phyloP scores from a whole-genome alignment of 495 filamentous ascomycete genomes.

The Aspergillus sclerotiicarbonarius region DNA sequence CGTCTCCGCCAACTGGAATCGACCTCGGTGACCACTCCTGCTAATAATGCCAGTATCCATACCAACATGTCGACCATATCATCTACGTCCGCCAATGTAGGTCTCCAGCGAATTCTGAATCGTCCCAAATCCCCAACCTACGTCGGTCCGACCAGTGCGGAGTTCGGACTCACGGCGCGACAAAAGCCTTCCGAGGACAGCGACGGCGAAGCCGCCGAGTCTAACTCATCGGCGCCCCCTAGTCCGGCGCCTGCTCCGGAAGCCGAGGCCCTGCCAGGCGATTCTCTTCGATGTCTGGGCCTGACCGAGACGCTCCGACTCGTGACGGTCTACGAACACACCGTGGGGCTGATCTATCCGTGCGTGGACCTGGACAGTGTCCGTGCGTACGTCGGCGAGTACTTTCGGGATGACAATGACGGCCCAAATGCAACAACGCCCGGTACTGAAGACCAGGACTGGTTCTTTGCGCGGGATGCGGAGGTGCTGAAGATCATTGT shows the following conservation, averaged over 20 bases:
- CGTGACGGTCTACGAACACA: slow-evolving; percentile 71
- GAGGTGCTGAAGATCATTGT: slow-evolving; percentile 74
- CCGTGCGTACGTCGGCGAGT: slow-evolving; percentile 39
- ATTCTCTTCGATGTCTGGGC: slow-evolving; percentile 25
- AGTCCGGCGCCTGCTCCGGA: slow-evolving; percentile 24
- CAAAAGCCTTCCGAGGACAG: slow-evolving; percentile 14
- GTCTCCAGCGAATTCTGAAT: slow-evolving; percentile 36
- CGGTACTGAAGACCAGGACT: slow-evolving; percentile 43
- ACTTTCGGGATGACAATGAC: slow-evolving; percentile 53
- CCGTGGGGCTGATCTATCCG: slow-evolving; percentile 81
- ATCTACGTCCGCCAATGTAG: slow-evolving; percentile 9
- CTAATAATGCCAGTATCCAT: slow-evolving; percentile 6
- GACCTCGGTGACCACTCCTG: slow-evolving; percentile 3
- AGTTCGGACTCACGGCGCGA: slow-evolving; percentile 35
- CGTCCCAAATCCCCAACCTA: slow-evolving; percentile 37
- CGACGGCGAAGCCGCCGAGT: slow-evolving; percentile 20
- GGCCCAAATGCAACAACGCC: slow-evolving; percentile 51
- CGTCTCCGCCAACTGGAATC: slow-evolving; percentile 36
- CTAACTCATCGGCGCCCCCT: slow-evolving; percentile 20
- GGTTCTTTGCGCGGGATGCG: slow-evolving; percentile 65
- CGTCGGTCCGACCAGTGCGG: slow-evolving; percentile 43
- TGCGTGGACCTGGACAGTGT: slow-evolving; percentile 69
- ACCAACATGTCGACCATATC: slow-evolving; percentile 10
- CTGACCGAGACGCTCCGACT: slow-evolving; percentile 67
- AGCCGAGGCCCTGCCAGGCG: slow-evolving; percentile 8